Evolutionary conservation across 345 rosid genomes (phyloP), one percentile per base, ranked within the genome.

Genomic region (Populus nigra): DNA sequence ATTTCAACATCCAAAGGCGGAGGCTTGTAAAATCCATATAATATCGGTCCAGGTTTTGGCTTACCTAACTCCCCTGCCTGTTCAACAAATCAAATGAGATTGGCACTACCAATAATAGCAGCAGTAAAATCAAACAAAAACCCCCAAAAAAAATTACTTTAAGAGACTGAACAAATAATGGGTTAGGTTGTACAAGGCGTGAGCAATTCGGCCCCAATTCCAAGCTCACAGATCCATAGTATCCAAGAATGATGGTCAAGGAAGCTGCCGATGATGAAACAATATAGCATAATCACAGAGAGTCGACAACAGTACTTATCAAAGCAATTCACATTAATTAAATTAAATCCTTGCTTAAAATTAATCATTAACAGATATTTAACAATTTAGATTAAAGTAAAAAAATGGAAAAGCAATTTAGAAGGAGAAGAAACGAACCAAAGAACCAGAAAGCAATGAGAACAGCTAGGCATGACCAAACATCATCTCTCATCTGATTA

Each of bases 221-320:
- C 67, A 89, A 65, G 43, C 61, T 86, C 74, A 20, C 66, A 33
- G 94, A 81, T 75, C 91, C 91, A 57, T 76, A 90, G 53, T 82
- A 71, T 50, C 91, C 91, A 49, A 89, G 74, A 79, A 90, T 88
- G 78, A 89, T 62, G 71, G 88, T 83, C 86, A 84, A 77, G 31
- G 92, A 87, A 38, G 83, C 91, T 89, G 91, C 83, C 69, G 73
- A 29, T 27, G 75, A 78, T 20, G 63, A 73, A 69, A 43, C 18
- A 49, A 49, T 5, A 49, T 15, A 49, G 18, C 55, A 49, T 16
- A 15, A 16, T 49, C 20, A 49, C 7, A 1, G 55, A 49, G 20
- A 13, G 27, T 27, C 55, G 20, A 49, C 22, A 49, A 16, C 55
- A 16, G 55, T 49, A 4, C 55, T 15, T 49, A 1, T 15, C 55